Conservation (phyloP, 2,329 filamentous ascomycete species). For the Neurospora sp. region DNA sequence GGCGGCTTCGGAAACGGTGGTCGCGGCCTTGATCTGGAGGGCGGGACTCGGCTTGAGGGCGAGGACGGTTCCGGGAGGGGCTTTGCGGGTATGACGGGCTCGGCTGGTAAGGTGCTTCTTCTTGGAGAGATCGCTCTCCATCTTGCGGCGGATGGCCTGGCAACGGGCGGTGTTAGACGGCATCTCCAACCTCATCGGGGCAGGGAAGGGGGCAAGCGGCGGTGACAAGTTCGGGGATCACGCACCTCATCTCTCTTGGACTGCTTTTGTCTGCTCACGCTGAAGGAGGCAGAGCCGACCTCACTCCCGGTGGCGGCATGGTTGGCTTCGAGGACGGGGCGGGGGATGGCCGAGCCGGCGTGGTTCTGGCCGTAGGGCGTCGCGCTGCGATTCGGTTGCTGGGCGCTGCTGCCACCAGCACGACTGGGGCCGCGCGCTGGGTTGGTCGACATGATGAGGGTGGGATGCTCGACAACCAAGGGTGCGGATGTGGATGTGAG, state of each 20-base stretch:
- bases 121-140: slow-evolving; percentile 96
- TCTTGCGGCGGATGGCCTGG: slow-evolving; percentile 84
- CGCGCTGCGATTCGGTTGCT: slow-evolving; percentile 42
- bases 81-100: slow-evolving; percentile 80
- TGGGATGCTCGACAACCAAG: not conserved
- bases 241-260: slow-evolving; percentile 95
- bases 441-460: slow-evolving; percentile 41
- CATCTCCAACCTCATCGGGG: slow-evolving; percentile 7
- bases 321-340: slow-evolving; percentile 55
- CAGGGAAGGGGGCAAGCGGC: slow-evolving; percentile 11
- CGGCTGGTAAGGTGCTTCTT: slow-evolving; percentile 78
- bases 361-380: slow-evolving; percentile 55
- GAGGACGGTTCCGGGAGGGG: slow-evolving; percentile 89
- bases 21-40: slow-evolving; percentile 92
- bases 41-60: slow-evolving; percentile 91
- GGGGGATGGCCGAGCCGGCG: slow-evolving; percentile 56
- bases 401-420: slow-evolving; percentile 16
- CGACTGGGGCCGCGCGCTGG: slow-evolving; percentile 56
- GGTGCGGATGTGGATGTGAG: not conserved
- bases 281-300: slow-evolving; percentile 59
- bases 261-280: slow-evolving; percentile 91
- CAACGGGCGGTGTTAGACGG: slow-evolving; percentile 22
- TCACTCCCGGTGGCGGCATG: slow-evolving; percentile 45
- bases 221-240: slow-evolving; percentile 14
- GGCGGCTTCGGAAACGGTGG: slow-evolving; percentile 89